Evolutionary conservation across 768 basidiomycete genomes (phyloP).

Genomic region (Boletales sp.): DNA sequence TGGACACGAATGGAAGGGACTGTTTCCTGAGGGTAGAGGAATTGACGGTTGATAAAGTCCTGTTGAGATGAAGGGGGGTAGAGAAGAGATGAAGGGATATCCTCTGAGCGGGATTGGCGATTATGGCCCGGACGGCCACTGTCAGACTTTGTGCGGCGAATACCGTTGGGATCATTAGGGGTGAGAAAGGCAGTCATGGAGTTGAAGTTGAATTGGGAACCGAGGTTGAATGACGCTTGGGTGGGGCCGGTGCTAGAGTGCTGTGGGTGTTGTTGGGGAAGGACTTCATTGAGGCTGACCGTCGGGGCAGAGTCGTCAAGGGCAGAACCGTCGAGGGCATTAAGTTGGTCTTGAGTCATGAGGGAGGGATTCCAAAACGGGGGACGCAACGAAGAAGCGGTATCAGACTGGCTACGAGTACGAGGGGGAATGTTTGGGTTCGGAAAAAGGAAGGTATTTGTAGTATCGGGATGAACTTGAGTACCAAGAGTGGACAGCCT

Average conservation of each 20-base stretch:
- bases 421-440: slow-evolving; percentile 38
- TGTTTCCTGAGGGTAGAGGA: slow-evolving; percentile 38
- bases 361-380: slow-evolving; percentile 47
- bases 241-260: slow-evolving; percentile 21
- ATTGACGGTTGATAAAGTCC: slow-evolving; percentile 43
- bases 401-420: slow-evolving; percentile 58
- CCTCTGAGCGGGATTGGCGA: slow-evolving; percentile 61
- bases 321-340: slow-evolving; percentile 34
- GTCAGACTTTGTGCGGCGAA: slow-evolving; percentile 55
- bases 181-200: slow-evolving; percentile 39
- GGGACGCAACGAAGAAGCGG: slow-evolving; percentile 45
- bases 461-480: slow-evolving; percentile 32
- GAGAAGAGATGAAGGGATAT: slow-evolving; percentile 37
- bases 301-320: slow-evolving; percentile 35
- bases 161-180: slow-evolving; percentile 19
- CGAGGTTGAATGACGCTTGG: slow-evolving; percentile 27
- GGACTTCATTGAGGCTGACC: slow-evolving; percentile 29
- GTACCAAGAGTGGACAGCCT: slow-evolving; percentile 34
- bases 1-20: slow-evolving; percentile 39
- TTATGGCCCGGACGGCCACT: slow-evolving; percentile 39
- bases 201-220: slow-evolving; percentile 36
- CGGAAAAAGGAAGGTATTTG: slow-evolving; percentile 39
- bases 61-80: slow-evolving; percentile 38
- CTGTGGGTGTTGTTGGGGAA: slow-evolving; percentile 24
- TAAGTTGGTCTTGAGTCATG: slow-evolving; percentile 36